These are phyloP conservation scores for Oidiodendron maius DNA, from an alignment of 495 filamentous ascomycete genomes.

Conservation along the genomic window DNA sequence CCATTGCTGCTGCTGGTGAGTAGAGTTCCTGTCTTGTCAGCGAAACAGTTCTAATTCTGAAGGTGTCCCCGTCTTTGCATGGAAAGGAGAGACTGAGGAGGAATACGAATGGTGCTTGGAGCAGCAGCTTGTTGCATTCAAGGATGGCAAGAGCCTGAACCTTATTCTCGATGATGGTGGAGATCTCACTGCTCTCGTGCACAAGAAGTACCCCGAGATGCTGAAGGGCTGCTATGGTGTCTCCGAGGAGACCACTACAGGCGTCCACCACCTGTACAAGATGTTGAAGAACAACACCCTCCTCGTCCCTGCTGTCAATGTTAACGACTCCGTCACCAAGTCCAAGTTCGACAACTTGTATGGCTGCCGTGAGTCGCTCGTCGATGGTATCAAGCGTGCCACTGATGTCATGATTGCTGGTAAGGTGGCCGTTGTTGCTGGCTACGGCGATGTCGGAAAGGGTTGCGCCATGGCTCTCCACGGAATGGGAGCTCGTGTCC, in stretches of 20 bases:
- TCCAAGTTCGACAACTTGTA: conserved; percentile 99
- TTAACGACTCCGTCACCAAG: conserved; percentile 73
- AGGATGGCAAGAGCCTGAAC: conserved; percentile 93
- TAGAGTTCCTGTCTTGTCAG: neutral
- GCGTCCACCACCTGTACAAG: conserved; percentile 97
- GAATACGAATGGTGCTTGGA: conserved; percentile 99
- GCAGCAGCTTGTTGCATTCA: conserved; percentile 96
- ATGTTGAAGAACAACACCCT: conserved; percentile 93
- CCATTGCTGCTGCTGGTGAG: conserved; percentile 76
- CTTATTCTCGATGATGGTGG: conserved; percentile 98
- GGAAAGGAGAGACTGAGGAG: conserved; percentile 99
- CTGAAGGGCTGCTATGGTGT: conserved; percentile 96
- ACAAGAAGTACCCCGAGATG: conserved; percentile 96
- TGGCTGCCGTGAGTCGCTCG: conserved; percentile 96
- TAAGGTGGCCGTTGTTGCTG: conserved; percentile 95
- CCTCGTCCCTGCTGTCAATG: conserved; percentile 94
- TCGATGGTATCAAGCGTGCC: conserved; percentile 99
- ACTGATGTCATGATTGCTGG: conserved; percentile 99
- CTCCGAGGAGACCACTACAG: conserved; percentile 98
- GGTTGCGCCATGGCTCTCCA: conserved; percentile 93
- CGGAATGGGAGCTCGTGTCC: conserved; percentile 93
- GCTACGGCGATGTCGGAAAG: conserved; percentile 99
- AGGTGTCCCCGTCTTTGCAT: conserved; percentile 93
- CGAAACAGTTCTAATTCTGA: neutral
- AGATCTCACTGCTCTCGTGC: conserved; percentile 92